phyloP scores from a whole-genome alignment of 2,329 filamentous ascomycete genomes.

The Cordyceps militaris region DNA sequence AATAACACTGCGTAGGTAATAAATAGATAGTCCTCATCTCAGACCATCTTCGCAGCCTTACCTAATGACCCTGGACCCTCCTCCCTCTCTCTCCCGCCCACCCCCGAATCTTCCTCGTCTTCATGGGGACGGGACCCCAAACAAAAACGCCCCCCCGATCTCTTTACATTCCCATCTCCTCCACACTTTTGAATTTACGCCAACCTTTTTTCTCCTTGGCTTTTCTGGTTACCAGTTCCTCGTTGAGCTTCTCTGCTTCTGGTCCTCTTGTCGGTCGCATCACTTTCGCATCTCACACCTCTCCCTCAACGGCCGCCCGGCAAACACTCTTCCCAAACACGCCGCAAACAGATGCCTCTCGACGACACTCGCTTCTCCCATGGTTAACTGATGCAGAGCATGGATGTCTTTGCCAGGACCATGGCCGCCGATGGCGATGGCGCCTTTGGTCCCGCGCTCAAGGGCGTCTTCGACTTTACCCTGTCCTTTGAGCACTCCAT shows the following conservation, averaged over 20 bases:
- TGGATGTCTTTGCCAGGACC: slow-evolving; percentile 6
- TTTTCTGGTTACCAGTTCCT: not conserved
- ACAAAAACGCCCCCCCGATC: slow-evolving; percentile 10
- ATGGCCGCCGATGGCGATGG: slow-evolving; percentile 1
- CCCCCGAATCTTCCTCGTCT: slow-evolving; percentile 6
- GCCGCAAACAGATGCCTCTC: not conserved
- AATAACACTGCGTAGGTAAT: no score
- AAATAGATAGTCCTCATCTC: not conserved
- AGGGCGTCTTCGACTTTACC: slow-evolving; percentile 11
- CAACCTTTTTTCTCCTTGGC: not conserved
- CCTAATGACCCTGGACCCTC: not conserved
- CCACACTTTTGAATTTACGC: slow-evolving; percentile 1
- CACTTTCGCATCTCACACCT: not conserved
- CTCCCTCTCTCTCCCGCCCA: not conserved
- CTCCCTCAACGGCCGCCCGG: not conserved
- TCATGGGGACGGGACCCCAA: slow-evolving; percentile 9
- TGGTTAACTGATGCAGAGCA: slow-evolving; percentile 2
- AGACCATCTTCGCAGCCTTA: not conserved
- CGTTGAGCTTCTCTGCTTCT: not conserved
- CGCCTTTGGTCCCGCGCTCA: slow-evolving; percentile 4
- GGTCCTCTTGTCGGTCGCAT: not conserved
- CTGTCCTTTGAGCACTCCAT: slow-evolving; percentile 8
- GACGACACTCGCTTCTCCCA: slow-evolving; percentile 4
- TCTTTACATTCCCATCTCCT: slow-evolving; percentile 6
- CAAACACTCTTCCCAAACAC: not conserved